Percentiles rank a stretch among this genome's conserved stretches.
Conservation (phyloP, 805 yeast genomes). For the Saccharomycopsis schoenii region DNA sequence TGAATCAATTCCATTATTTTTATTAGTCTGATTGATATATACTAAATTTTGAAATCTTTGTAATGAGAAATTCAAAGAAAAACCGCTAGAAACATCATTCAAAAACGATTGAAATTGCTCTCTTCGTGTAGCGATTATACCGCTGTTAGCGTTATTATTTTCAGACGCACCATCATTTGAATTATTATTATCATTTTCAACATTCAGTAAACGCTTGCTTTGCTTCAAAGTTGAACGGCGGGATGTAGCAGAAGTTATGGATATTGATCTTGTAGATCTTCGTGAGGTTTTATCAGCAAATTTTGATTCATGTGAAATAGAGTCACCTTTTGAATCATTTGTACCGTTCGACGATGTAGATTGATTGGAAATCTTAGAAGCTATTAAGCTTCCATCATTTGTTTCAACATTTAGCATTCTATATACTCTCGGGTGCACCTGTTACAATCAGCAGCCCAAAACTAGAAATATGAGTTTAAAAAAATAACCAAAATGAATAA, state of each 20-base stretch:
- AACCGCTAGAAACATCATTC: conserved; percentile 33
- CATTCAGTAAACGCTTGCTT: not conserved
- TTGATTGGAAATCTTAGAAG: not conserved
- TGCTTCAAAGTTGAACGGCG: not conserved
- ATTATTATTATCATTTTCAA: not conserved
- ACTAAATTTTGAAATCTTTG: conserved; percentile 34
- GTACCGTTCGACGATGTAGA: not conserved
- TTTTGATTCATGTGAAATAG: not conserved
- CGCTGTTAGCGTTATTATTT: not conserved
- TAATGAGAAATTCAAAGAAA: conserved; percentile 40
- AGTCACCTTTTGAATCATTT: not conserved
- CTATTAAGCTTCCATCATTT: not conserved
- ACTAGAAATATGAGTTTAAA: not conserved
- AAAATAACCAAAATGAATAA: not conserved
- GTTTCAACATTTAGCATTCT: not conserved
- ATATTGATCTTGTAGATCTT: not conserved
- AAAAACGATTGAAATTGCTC: conserved; percentile 27
- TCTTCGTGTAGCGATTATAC: conserved; percentile 19
- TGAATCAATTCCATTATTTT: not conserved
- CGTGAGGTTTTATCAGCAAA: not conserved
- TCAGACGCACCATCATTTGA: not conserved
- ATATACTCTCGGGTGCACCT: not conserved
- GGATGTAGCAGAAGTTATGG: not conserved
- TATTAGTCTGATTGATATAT: conserved; percentile 4
- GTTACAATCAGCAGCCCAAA: too few species aligned